Evolutionary conservation across 805 yeast genomes (phyloP).

Genomic region (Cyberlindnera veronae): DNA sequence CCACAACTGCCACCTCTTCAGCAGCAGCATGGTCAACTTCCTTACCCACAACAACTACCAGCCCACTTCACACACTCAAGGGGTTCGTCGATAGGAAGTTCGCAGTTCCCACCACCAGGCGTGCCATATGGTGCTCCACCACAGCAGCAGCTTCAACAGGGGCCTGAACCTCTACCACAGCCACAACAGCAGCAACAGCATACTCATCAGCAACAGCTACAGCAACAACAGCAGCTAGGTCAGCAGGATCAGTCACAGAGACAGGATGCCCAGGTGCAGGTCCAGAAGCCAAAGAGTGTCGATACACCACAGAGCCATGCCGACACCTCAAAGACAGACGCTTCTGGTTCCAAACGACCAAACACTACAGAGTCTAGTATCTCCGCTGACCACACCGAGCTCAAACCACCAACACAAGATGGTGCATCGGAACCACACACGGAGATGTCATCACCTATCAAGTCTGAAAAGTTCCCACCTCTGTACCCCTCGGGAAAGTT

Average conservation of each 20-base stretch:
- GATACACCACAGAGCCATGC: too few species aligned
- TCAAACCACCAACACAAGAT: constrained; percentile 12
- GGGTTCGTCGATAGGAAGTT: constrained; percentile 15
- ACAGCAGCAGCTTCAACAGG: not conserved
- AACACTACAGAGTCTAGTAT: constrained; percentile 14
- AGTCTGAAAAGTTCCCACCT: constrained; percentile 8
- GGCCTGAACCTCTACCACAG: too few species aligned
- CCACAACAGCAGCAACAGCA: constrained; percentile 2
- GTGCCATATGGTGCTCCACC: constrained; percentile 6
- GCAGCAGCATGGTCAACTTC: constrained; percentile 11
- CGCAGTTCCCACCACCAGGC: constrained; percentile 13
- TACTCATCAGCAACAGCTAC: constrained; percentile 3
- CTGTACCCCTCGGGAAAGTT: constrained; percentile 2
- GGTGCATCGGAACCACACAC: constrained; percentile 9
- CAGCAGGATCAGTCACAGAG: too few species aligned
- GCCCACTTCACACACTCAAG: constrained; percentile 14
- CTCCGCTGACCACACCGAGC: constrained; percentile 22
- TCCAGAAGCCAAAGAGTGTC: too few species aligned
- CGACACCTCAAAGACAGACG: constrained; percentile 1
- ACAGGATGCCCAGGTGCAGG: too few species aligned
- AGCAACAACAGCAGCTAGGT: constrained; percentile 2
- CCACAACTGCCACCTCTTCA: constrained; percentile 22
- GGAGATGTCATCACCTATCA: constrained; percentile 20
- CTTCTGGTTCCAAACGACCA: constrained; percentile 13
- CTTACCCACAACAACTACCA: constrained; percentile 12